Conservation (phyloP, 2,329 filamentous ascomycete genomes). For the Neonectria neomacrospora region DNA sequence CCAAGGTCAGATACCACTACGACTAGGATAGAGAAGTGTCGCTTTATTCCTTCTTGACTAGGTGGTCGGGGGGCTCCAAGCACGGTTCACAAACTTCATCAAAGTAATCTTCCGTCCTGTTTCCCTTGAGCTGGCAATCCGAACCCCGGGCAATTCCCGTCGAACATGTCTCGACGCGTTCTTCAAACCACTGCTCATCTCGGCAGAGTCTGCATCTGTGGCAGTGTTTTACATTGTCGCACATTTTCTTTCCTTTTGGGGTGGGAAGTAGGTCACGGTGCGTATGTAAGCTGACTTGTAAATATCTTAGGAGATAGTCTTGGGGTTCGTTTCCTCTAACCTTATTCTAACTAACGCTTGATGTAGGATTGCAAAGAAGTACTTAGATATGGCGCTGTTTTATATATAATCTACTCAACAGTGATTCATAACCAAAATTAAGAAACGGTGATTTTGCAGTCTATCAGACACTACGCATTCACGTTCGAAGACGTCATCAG, state of each 20-base stretch:
- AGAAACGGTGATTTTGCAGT: neutral
- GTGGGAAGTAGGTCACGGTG: neutral
- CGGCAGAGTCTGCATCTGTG: neutral
- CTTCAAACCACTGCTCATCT: neutral
- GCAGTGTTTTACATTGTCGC: neutral
- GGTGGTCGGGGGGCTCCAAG: no score
- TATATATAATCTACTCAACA: neutral
- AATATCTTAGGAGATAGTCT: neutral
- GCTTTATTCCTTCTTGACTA: no score
- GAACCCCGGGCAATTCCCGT: neutral
- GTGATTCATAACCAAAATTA: neutral
- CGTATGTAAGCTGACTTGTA: neutral
- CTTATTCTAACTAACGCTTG: neutral
- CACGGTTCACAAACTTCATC: no score
- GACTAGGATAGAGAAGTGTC: no score
- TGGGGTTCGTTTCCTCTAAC: neutral
- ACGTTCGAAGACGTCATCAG: neutral
- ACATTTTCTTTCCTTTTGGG: neutral
- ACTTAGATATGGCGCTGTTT: neutral
- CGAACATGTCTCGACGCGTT: neutral
- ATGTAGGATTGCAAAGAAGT: neutral
- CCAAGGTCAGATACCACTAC: no score
- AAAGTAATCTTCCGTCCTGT: no score
- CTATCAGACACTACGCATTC: neutral
- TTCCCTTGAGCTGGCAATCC: neutral